Percentiles rank a stretch among this genome's conserved stretches.
Evolutionary conservation across 305 asterid genomes (phyloP).

Genomic region (Rubia tinctorum): DNA sequence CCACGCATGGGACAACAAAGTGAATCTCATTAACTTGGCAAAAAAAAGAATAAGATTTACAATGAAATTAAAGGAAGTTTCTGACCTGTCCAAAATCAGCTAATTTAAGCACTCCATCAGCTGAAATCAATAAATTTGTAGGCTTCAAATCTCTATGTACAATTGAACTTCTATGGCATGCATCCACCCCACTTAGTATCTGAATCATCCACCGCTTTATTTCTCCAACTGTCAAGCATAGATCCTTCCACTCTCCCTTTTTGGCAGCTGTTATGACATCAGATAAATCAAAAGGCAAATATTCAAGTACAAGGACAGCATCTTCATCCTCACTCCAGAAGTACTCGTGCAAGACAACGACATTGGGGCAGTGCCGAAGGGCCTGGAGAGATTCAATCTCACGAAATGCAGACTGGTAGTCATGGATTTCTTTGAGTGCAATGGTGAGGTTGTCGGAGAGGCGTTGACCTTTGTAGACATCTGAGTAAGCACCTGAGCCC

Average conservation of each 20-base stretch:
- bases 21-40: too few relatives aligned
- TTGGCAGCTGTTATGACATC: slow-evolving; percentile 61
- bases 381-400: slow-evolving; percentile 85
- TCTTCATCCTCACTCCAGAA: slow-evolving; percentile 97
- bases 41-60: too few relatives aligned
- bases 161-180: slow-evolving; percentile 74
- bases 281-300: slow-evolving; percentile 66
- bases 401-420: slow-evolving; percentile 75
- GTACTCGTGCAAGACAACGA: slow-evolving; percentile 59
- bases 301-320: slow-evolving; percentile 87
- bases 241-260: slow-evolving; percentile 45
- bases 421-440: slow-evolving; percentile 90
- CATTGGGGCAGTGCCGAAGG: slow-evolving; percentile 65
- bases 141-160: slow-evolving; percentile 93
- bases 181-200: slow-evolving; percentile 67
- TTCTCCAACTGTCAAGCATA: slow-evolving; percentile 62
- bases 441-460: slow-evolving; percentile 63
- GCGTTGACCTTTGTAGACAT: slow-evolving; percentile 80
- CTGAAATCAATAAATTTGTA: slow-evolving; percentile 76
- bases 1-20: too few relatives aligned
- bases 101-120: slow-evolving; percentile 74
- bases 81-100: slow-evolving; percentile 81
- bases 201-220: slow-evolving; percentile 84
- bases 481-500: slow-evolving; percentile 96
- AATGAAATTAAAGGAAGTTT: too few relatives aligned